phyloP scores from a whole-genome alignment of 495 filamentous ascomycete genomes.

The Daldinia vernicosa region DNA sequence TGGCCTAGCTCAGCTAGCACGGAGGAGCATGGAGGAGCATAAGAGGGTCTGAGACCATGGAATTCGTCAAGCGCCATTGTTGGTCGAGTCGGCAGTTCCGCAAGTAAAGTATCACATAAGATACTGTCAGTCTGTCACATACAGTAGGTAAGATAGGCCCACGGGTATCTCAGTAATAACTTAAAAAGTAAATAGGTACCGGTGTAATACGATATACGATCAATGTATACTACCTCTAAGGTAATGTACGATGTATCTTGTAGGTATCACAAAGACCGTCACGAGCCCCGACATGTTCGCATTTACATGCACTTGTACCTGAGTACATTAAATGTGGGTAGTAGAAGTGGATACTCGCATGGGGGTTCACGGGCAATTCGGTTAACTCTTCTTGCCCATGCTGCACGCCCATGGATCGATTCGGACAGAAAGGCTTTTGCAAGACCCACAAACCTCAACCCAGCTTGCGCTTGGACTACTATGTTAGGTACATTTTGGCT shows the following conservation, averaged over 20 bases:
- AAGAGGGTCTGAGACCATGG: constrained; percentile 28
- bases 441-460: constrained; percentile 1
- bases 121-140: constrained; percentile 3
- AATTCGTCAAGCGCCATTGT: constrained; percentile 18
- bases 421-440: background rate
- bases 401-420: background rate
- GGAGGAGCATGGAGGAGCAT: constrained; percentile 8
- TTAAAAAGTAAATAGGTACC: background rate
- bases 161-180: background rate
- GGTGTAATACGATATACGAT: background rate
- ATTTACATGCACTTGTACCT: constrained; percentile 10
- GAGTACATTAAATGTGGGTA: constrained; percentile 4
- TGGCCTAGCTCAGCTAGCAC: constrained; percentile 17
- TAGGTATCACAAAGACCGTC: constrained; percentile 2
- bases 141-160: background rate
- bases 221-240: background rate
- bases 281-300: constrained; percentile 5
- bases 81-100: background rate
- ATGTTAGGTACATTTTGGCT: constrained; percentile 15
- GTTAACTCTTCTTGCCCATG: constrained; percentile 32
- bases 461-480: constrained; percentile 16
- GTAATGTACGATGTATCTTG: background rate
- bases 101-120: constrained; percentile 20
- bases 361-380: constrained; percentile 31
- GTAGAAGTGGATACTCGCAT: constrained; percentile 3